A percentile compares a stretch with the other conserved stretches of the same genome.
Conservation (phyloP, 768 basidiomycete species). For the Termitomyces sp. region DNA sequence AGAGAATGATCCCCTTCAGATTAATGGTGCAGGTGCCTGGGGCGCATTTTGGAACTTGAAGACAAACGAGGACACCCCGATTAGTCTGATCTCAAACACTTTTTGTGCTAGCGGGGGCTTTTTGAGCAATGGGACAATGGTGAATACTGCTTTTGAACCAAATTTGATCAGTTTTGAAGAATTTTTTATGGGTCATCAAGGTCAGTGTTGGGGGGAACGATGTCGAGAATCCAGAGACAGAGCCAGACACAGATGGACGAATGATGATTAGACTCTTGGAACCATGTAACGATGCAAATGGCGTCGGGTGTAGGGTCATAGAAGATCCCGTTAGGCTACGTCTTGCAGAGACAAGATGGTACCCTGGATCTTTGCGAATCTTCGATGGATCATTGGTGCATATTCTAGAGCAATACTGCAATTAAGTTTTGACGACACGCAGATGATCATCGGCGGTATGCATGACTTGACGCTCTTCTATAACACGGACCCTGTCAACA, state of each 20-base stretch:
- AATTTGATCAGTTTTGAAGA: not conserved
- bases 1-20: slow-evolving; percentile 31
- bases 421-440: slow-evolving; percentile 13
- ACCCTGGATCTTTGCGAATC: slow-evolving; percentile 30
- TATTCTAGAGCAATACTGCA: not conserved
- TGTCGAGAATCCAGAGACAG: slow-evolving; percentile 20
- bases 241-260: slow-evolving; percentile 22
- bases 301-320: slow-evolving; percentile 25
- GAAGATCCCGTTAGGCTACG: slow-evolving; percentile 29
- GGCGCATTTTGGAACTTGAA: slow-evolving; percentile 36
- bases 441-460: slow-evolving; percentile 19
- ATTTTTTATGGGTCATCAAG: slow-evolving; percentile 11
- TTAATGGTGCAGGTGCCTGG: slow-evolving; percentile 41
- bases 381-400: slow-evolving; percentile 26
- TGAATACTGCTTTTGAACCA: not conserved
- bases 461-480: slow-evolving; percentile 23
- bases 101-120: slow-evolving; percentile 39
- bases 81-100: slow-evolving; percentile 31
- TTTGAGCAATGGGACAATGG: slow-evolving; percentile 32
- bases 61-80: slow-evolving; percentile 29
- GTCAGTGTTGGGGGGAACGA: slow-evolving; percentile 25
- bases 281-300: slow-evolving; percentile 27
- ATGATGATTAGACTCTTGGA: slow-evolving; percentile 32
- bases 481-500: slow-evolving; percentile 54
- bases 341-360: slow-evolving; percentile 33